These are phyloP conservation scores for Volutella citrinella DNA, from an alignment of 2,329 filamentous ascomycete genomes.

Conservation along the genomic window DNA sequence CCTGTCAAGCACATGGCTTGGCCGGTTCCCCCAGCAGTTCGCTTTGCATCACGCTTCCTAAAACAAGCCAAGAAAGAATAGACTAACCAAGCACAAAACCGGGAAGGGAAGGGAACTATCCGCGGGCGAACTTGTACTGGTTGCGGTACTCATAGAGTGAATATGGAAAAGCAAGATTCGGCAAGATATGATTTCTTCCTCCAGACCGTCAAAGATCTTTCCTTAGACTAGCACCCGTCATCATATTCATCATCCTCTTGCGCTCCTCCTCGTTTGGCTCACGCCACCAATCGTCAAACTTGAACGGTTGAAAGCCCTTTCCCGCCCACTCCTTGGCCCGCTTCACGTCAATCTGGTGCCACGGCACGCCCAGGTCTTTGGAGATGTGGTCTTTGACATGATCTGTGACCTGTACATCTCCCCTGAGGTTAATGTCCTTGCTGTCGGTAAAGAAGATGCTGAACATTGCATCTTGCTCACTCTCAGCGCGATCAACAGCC, in stretches of 20 bases:
- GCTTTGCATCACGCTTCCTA: no score
- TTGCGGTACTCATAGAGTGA: no score
- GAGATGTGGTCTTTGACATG: conserved; percentile 16
- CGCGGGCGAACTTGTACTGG: no score
- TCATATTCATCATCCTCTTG: conserved; percentile 7
- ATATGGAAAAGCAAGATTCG: no score
- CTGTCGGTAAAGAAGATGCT: conserved; percentile 9
- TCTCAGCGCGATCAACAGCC: neutral
- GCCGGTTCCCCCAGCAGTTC: no score
- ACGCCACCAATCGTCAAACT: conserved; percentile 11
- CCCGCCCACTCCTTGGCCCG: conserved; percentile 9
- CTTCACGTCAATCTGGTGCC: conserved; percentile 13
- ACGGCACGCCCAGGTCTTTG: conserved; percentile 13
- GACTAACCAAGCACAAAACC: no score
- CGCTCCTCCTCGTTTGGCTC: conserved; percentile 12
- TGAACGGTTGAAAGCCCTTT: conserved; percentile 8
- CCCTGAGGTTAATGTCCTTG: neutral
- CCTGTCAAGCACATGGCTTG: conserved; percentile 29
- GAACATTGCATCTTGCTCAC: conserved; percentile 1
- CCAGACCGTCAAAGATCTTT: no score
- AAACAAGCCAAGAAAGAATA: no score
- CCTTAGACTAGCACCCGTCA: conserved; percentile 3
- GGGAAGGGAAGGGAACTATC: no score
- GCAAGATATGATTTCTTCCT: no score
- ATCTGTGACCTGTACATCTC: neutral